Base-by-base conservation (phyloP, 441 rosid genomes). In the Syzygium syzygioides region DNA sequence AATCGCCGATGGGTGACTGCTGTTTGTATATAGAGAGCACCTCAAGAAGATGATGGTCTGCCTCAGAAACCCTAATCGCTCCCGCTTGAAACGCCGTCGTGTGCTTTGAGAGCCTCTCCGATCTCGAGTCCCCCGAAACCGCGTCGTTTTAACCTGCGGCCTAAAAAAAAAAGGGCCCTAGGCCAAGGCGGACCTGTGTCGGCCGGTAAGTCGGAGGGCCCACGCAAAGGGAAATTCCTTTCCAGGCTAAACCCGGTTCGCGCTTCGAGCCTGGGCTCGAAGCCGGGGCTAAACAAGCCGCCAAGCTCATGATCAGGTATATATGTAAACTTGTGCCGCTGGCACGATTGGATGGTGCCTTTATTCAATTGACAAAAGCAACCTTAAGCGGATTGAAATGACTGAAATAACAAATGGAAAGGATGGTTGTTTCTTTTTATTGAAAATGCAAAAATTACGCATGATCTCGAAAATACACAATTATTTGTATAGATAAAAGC, bases 281-380 rank as follows among this genome's bases (percentile, higher is more conserved):
- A 34, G 26, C 79, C 0, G 4, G 48, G 15, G 50, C 17, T 0
- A 11, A 71, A 11, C 26, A 37, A 45, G 50, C 28, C 50, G 12
- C 80, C 50, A 32, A 20, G 17, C 50, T 37, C 50, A 11, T 6
- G 17, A 71, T 2, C 0, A 12, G 20, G 23, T 64, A 28, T 57
- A 7, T 45, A 4, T 60, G 17, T 28, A 3, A 60, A 60, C 4
- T 4, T 4, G 1, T n/a, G 34, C 0, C 17, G 3, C 14, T 0
- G 4, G 19, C 32, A 28, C 48, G 48, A 45, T 45, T 45, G 9
- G 48, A 7, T 45, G 48, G 48, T 30, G 71, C 10, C 37, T 15
- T 55, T 55, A 55, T 14, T 14, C 26, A 3, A 26, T 8, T 4
- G 26, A 56, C 11, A 56, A 2, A 20, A 26, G 28, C 7, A 11